Conservation (phyloP, 2,329 filamentous ascomycete species). For the Colletotrichum cordylinicola region DNA sequence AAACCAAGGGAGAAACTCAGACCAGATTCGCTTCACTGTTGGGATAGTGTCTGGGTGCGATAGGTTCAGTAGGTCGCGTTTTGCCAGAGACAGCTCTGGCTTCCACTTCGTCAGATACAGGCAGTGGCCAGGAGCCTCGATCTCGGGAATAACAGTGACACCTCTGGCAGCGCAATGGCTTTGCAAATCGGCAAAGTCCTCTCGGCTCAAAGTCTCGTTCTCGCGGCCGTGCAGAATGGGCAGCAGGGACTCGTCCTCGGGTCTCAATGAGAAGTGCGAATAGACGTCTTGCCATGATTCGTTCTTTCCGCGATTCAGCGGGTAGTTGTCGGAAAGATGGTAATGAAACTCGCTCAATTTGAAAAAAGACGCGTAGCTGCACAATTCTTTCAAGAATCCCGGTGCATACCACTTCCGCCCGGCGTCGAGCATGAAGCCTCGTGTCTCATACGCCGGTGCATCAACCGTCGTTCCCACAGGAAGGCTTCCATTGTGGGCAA, state of each 20-base stretch:
- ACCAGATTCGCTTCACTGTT: conserved; percentile 55
- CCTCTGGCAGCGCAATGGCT: conserved; percentile 54
- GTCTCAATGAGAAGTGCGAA: conserved; percentile 46
- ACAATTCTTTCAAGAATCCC: conserved; percentile 45
- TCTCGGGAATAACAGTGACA: conserved; percentile 59
- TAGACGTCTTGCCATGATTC: conserved; percentile 51
- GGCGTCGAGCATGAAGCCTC: conserved; percentile 45
- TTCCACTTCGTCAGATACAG: conserved; percentile 61
- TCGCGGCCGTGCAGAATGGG: conserved; percentile 27
- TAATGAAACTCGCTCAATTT: conserved; percentile 55
- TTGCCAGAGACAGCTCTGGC: conserved; percentile 52
- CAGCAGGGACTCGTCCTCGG: conserved; percentile 27
- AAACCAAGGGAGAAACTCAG: conserved; percentile 60
- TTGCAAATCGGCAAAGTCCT: conserved; percentile 54
- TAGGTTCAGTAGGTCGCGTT: conserved; percentile 56
- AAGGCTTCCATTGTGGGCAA: conserved; percentile 33
- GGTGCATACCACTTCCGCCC: conserved; percentile 28
- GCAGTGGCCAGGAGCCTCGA: conserved; percentile 60
- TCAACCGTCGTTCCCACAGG: conserved; percentile 35
- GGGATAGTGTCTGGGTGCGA: conserved; percentile 57
- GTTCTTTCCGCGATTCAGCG: conserved; percentile 50
- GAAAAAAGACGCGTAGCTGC: conserved; percentile 51
- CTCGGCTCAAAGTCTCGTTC: conserved; percentile 27
- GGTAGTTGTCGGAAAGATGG: conserved; percentile 55
- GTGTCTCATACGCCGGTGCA: conserved; percentile 47